A percentile compares a stretch with the other conserved stretches of the same genome.
These are phyloP conservation scores for Cercospora janseana DNA, from an alignment of 2,329 filamentous ascomycete species.

Conservation along the genomic window DNA sequence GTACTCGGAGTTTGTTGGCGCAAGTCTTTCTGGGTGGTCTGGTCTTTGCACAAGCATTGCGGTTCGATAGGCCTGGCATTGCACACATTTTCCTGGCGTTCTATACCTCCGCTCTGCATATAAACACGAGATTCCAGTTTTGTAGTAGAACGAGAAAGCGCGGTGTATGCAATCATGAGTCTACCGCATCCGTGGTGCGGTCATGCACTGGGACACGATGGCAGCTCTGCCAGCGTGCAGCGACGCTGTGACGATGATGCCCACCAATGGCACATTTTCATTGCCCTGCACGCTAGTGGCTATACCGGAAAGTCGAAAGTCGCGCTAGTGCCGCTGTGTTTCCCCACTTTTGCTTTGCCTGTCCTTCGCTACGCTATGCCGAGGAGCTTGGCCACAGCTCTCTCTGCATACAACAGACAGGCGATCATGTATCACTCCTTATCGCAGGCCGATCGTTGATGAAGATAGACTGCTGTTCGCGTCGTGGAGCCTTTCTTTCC, in stretches of 20 bases:
- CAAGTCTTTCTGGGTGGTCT: slow-evolving; percentile 6
- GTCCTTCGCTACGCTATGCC: background rate
- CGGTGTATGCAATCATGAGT: background rate
- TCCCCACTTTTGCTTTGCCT: slow-evolving; percentile 1
- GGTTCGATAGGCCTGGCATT: slow-evolving; percentile 20
- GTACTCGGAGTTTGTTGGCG: slow-evolving; percentile 15
- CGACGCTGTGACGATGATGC: no score
- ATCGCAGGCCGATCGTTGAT: no score
- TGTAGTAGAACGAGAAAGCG: slow-evolving; percentile 1
- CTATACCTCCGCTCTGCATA: slow-evolving; percentile 29
- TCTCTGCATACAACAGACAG: background rate
- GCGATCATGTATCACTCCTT: background rate
- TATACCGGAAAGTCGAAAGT: slow-evolving; percentile 2
- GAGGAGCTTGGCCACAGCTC: slow-evolving; percentile 5
- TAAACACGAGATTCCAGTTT: slow-evolving; percentile 6
- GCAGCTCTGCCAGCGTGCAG: no score
- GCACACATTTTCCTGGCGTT: slow-evolving; percentile 27
- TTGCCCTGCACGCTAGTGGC: background rate
- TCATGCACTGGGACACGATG: no score
- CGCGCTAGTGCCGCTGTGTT: slow-evolving; percentile 1
- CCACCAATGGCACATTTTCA: no score
- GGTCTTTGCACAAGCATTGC: slow-evolving; percentile 13
- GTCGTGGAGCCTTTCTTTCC: no score
- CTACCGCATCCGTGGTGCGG: background rate
- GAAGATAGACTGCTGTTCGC: no score